phyloP scores from a whole-genome alignment of 129 eudicot genomes.

The Helichrysum umbraculigerum region DNA sequence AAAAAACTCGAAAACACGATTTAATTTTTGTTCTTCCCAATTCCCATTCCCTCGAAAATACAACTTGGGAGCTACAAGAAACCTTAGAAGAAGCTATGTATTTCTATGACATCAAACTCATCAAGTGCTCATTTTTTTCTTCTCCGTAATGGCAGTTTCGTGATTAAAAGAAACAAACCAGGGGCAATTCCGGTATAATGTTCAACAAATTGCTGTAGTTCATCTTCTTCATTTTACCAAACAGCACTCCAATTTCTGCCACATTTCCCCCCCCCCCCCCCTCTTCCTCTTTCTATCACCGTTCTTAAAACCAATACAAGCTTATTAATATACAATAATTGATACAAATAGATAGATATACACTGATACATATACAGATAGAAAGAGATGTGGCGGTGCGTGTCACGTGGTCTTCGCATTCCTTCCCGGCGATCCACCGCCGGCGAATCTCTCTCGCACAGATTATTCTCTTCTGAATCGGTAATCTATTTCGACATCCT shows the following conservation, averaged over 20 bases:
- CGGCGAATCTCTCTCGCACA: conserved; percentile 38
- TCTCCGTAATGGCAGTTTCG: conserved; percentile 14
- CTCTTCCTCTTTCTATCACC: conserved; percentile 8
- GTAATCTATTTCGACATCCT: conserved; percentile 34
- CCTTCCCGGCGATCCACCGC: conserved; percentile 55
- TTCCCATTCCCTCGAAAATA: no score
- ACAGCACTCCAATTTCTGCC: conserved; percentile 11
- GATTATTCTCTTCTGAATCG: conserved; percentile 64
- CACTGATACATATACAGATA: conserved; percentile 6
- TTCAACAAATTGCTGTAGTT: conserved; percentile 20
- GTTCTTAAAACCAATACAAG: conserved; percentile 23
- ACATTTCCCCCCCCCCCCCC: not conserved
- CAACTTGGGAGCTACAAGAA: no score
- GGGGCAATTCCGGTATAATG: conserved; percentile 24
- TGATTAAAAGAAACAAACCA: not conserved
- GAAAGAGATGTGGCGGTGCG: conserved; percentile 85
- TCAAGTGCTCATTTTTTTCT: no score
- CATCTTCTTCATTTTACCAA: conserved; percentile 32
- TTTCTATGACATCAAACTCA: no score
- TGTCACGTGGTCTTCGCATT: conserved; percentile 66
- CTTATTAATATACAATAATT: not conserved
- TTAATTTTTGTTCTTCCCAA: no score
- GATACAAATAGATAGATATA: conserved; percentile 9
- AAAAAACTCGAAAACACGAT: no score
- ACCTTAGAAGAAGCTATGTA: no score